phyloP scores from a whole-genome alignment of 202 grass and related monocot genomes.

The Digitaria exilis region DNA sequence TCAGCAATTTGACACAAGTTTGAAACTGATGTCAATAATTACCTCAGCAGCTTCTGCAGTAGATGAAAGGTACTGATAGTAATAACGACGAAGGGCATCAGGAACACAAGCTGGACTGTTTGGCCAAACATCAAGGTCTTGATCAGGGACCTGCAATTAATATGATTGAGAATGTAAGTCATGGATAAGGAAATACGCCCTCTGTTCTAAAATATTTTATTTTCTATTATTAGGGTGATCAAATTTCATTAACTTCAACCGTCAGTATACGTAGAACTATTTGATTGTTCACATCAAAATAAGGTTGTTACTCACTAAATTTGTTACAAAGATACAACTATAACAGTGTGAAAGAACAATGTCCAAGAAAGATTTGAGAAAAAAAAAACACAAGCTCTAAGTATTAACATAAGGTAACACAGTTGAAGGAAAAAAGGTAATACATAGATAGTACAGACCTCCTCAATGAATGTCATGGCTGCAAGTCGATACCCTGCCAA shows the following conservation, averaged over 20 bases:
- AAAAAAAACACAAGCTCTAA: conserved; percentile 20
- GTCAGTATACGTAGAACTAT: background rate
- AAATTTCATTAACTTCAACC: background rate
- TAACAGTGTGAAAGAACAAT: conserved; percentile 17
- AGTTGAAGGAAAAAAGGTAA: background rate
- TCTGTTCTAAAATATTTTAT: background rate
- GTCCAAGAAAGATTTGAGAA: conserved; percentile 14
- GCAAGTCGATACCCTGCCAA: conserved; percentile 95
- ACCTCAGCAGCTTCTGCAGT: conserved; percentile 93
- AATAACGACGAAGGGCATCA: conserved; percentile 93
- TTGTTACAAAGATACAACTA: background rate
- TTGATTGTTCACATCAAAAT: conserved; percentile 17
- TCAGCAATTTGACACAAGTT: background rate
- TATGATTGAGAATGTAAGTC: conserved; percentile 11
- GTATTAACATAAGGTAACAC: background rate
- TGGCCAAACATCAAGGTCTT: conserved; percentile 88
- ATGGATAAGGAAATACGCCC: background rate
- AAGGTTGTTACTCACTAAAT: background rate
- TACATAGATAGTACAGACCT: conserved; percentile 57
- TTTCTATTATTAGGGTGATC: background rate
- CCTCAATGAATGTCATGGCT: conserved; percentile 98
- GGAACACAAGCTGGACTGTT: conserved; percentile 88
- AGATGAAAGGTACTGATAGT: conserved; percentile 98
- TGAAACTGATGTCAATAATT: conserved; percentile 30
- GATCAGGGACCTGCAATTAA: conserved; percentile 74